phyloP scores from a whole-genome alignment of 225 moss, liverwort and hornwort species.

The Pleurozium schreberi region DNA sequence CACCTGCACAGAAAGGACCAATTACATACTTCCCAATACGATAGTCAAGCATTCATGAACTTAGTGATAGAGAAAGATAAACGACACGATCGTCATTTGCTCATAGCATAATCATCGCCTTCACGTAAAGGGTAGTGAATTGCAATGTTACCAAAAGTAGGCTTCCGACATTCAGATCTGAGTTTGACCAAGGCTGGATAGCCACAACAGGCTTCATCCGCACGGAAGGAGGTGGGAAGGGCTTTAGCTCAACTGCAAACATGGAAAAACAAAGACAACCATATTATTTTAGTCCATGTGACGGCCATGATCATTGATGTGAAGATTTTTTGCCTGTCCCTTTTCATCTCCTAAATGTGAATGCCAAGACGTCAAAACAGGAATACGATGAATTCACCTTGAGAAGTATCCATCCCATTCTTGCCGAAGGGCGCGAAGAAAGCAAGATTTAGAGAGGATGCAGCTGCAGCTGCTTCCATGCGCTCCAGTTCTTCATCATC shows the following conservation, averaged over 20 bases:
- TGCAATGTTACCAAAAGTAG: slow-evolving; percentile 52
- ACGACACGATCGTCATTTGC: neutral
- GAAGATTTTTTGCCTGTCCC: neutral
- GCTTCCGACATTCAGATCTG: slow-evolving; percentile 58
- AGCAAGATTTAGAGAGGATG: slow-evolving; percentile 34
- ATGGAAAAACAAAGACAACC: neutral
- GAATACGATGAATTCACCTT: slow-evolving; percentile 13
- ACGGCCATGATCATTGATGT: neutral
- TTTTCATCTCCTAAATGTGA: neutral
- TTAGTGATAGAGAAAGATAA: neutral
- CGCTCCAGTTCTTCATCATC: slow-evolving; percentile 97
- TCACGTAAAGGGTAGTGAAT: neutral
- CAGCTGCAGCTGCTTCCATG: slow-evolving; percentile 66
- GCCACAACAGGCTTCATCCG: slow-evolving; percentile 66
- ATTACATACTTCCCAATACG: neutral
- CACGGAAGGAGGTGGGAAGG: slow-evolving; percentile 70
- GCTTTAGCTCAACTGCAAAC: slow-evolving; percentile 53
- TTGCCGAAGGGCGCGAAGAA: slow-evolving; percentile 23
- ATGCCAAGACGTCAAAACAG: neutral
- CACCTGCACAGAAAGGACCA: slow-evolving; percentile 27
- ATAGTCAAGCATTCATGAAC: neutral
- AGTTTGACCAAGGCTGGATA: slow-evolving; percentile 59
- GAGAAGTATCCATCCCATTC: slow-evolving; percentile 31
- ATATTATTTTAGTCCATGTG: neutral
- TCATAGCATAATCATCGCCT: neutral